A percentile compares a stretch with the other conserved stretches of the same genome.
These are phyloP conservation scores for Diaporthe amygdali DNA, from an alignment of 2,329 filamentous ascomycete genomes.

Conservation along the genomic window DNA sequence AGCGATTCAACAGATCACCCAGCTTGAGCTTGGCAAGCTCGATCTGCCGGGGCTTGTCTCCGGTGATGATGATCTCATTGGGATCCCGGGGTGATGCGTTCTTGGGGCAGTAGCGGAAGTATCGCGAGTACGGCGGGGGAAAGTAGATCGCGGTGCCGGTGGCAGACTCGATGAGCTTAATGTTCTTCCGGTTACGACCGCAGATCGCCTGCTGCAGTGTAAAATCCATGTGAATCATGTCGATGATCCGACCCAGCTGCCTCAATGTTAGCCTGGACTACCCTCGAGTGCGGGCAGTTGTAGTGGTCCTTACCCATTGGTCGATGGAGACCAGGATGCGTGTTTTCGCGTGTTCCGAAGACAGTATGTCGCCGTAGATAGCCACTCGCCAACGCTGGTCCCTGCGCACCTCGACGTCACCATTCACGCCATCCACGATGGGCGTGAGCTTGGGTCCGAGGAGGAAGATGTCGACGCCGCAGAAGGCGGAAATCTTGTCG, in stretches of 20 bases:
- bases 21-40: constrained; percentile 89
- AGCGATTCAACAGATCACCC: constrained; percentile 80
- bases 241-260: constrained; percentile 75
- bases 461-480: constrained; percentile 95
- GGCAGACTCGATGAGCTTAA: constrained; percentile 94
- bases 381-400: constrained; percentile 91
- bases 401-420: constrained; percentile 80
- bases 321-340: constrained; percentile 97
- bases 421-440: constrained; percentile 75
- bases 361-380: constrained; percentile 95
- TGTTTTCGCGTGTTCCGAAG: constrained; percentile 95
- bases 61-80: constrained; percentile 94
- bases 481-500: constrained; percentile 84
- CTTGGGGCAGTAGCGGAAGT: constrained; percentile 87
- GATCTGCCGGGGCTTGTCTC: constrained; percentile 84
- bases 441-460: constrained; percentile 87
- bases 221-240: constrained; percentile 81
- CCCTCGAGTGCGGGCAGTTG: background rate
- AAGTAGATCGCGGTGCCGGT: constrained; percentile 99
- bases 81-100: constrained; percentile 83
- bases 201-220: constrained; percentile 92
- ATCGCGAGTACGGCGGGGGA: constrained; percentile 87
- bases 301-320: constrained; percentile 70
- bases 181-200: constrained; percentile 93
- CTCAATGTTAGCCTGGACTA: constrained; percentile 38